These are phyloP conservation scores for Penicillium arizonense DNA, from an alignment of 495 filamentous ascomycete species.

Conservation along the genomic window DNA sequence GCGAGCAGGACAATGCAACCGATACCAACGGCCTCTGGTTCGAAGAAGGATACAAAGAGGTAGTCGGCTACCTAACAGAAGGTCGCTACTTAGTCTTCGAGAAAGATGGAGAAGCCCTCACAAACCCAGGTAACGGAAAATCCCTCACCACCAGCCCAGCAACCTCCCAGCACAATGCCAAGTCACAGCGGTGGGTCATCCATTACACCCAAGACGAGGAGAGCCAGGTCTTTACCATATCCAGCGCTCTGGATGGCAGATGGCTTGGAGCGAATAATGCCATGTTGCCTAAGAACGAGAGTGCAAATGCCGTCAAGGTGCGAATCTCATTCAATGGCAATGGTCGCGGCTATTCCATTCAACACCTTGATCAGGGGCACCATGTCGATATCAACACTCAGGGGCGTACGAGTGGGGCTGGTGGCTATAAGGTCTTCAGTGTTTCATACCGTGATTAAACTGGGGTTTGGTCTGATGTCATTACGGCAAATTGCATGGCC, in stretches of 20 bases:
- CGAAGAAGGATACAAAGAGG: slow-evolving; percentile 52
- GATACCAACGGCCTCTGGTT: slow-evolving; percentile 35
- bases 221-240: slow-evolving; percentile 43
- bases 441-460: slow-evolving; percentile 41
- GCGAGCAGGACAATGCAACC: slow-evolving; percentile 31
- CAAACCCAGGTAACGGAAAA: slow-evolving; percentile 16
- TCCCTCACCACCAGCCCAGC: slow-evolving; percentile 30
- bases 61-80: slow-evolving; percentile 52
- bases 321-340: slow-evolving; percentile 40
- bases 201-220: slow-evolving; percentile 41
- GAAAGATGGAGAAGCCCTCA: slow-evolving; percentile 30
- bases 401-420: slow-evolving; percentile 17
- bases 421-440: slow-evolving; percentile 41
- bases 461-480: neutral
- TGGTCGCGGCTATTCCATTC: slow-evolving; percentile 40
- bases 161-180: slow-evolving; percentile 32
- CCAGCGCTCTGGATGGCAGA: slow-evolving; percentile 46
- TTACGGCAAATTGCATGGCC: neutral
- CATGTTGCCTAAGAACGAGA: slow-evolving; percentile 18
- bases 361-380: slow-evolving; percentile 24
- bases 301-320: slow-evolving; percentile 30
- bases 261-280: slow-evolving; percentile 32
- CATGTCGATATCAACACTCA: slow-evolving; percentile 23
- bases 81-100: slow-evolving; percentile 47
- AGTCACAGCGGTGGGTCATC: slow-evolving; percentile 50